Evolutionary conservation across 306 rosid genomes (phyloP), one percentile per base, ranked within the genome.

Genomic region (Vicia villosa): DNA sequence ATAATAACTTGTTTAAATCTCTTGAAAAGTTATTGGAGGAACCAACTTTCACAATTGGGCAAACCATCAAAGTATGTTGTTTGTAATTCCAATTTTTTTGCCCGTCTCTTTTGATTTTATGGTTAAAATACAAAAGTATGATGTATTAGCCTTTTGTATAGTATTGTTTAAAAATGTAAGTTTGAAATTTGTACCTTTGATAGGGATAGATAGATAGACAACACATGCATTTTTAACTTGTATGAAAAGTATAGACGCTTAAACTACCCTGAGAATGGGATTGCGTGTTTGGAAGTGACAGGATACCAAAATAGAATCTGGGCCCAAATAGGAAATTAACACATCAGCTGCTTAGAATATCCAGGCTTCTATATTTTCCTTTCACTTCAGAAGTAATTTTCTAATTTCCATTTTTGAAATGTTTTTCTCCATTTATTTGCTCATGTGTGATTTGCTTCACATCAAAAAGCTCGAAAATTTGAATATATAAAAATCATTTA

Each of bases 21-120:
- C 83, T 94, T 74, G 92, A 80, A 73, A 64, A 58, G 14, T 74
- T 94, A 61, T 79, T 94, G 78, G 93, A 88, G 57, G 86, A 79
- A 38, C 79, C 70, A 68, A 52, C 75, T 73, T 77, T 82, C 57
- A 59, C 19, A 30, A 73, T 57, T 42, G 81, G 85, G 38, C 77
- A 45, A 66, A 81, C 80, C 72, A 80, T 75, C 47, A 80, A 82
- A 81, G 99, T 91, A 80, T 52, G 95, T 70, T 70, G 24, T 78
- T 54, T 67, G 28, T 46, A 72, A 72, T 72, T 74, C 30, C 78
- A 72, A 70, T 87, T 84, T 73, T 30, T 84, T 50, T 69, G 42
- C 12, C 4, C 10, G 11, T 57, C 19, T 66, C 6, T 38, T 67
- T 69, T n/a, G 22, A 66, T 63, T 65, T 22, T 66, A 56, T 50